Percentiles rank a stretch among this genome's conserved stretches.
Evolutionary conservation across 179 eudicot genomes (phyloP).

Genomic region (Spergularia azorica): DNA sequence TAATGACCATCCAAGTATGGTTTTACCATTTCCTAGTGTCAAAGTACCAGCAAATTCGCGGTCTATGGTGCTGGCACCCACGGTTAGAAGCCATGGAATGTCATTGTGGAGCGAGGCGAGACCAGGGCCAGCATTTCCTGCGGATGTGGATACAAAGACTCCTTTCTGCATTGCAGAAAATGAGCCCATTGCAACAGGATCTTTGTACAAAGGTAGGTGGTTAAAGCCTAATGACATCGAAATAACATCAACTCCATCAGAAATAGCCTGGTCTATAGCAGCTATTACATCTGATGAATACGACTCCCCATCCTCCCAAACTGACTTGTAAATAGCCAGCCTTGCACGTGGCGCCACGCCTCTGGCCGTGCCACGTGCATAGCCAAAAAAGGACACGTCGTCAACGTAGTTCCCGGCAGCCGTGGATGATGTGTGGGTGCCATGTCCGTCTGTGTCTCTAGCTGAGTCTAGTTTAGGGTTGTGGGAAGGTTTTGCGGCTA

Average conservation of each 20-base stretch:
- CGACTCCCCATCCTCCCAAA: slow-evolving; percentile 28
- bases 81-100: slow-evolving; percentile 41
- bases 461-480: slow-evolving; percentile 23
- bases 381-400: slow-evolving; percentile 37
- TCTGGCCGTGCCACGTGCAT: slow-evolving; percentile 41
- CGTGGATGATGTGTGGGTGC: slow-evolving; percentile 39
- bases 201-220: slow-evolving; percentile 22
- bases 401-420: slow-evolving; percentile 35
- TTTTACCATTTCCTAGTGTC: slow-evolving; percentile 35
- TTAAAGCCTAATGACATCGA: slow-evolving; percentile 46
- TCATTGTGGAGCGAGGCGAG: slow-evolving; percentile 33
- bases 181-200: slow-evolving; percentile 45
- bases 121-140: slow-evolving; percentile 38
- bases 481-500: slow-evolving; percentile 28
- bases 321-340: slow-evolving; percentile 41
- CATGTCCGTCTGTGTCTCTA: slow-evolving; percentile 40
- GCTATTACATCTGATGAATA: slow-evolving; percentile 41
- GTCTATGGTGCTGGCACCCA: slow-evolving; percentile 40
- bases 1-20: slow-evolving; percentile 39
- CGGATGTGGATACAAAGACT: slow-evolving; percentile 38
- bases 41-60: slow-evolving; percentile 36
- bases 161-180: slow-evolving; percentile 46
- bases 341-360: slow-evolving; percentile 48
- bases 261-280: slow-evolving; percentile 42
- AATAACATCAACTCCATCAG: slow-evolving; percentile 43